Base-by-base conservation (phyloP, 2,329 filamentous ascomycete genomes). In the Teratosphaeria pseudoeucalypti region DNA sequence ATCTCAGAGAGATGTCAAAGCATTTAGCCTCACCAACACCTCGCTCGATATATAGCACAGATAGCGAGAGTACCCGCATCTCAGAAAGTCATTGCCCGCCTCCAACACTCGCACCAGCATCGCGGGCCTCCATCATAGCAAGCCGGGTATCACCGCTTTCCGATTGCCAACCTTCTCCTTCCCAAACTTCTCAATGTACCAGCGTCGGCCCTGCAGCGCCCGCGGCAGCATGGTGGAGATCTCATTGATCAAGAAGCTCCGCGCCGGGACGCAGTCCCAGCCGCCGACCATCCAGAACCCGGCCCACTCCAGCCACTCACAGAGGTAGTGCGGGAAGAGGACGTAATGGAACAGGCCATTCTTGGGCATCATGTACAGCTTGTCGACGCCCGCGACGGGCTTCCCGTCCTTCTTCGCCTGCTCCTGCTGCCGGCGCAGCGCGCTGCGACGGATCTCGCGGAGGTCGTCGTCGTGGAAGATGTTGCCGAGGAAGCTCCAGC, bases 301-400 rank as follows among this genome's bases (percentile, higher is more conserved):
- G 3, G 82, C 74, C 94, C 94, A 99, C 79, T 99, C 94, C 57
- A 96, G 73, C 94, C 94, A 99, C 77, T 99, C 94, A 71, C 87
- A 88, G n/a, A 95, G 79, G 73, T 96, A 99, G 73, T 99, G 94
- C 65, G 94, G 91, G 73, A 87, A 96, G 61, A 97, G 80, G 70
- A 96, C 83, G 68, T 85, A 87, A 65, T 82, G 80, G 75, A 97
- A 99, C 56, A 96, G 75, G 0, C 92, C 91, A 56, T 87, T 87
- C 69, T 89, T 79, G 0, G 94, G 94, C 57, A 99, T 83, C 76
- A 89, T 85, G 73, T 97, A 97, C 62, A 95, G 83, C 76, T 94
- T 95, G 54, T 88, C 82, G 62, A 89, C 85, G 16, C 78, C 79
- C 61, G 80, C 72, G 34, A 73, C 64, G 29, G 77, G 64, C 65